Base-by-base conservation (phyloP, 2,329 filamentous ascomycete genomes). In the Talaromyces atroroseus region DNA sequence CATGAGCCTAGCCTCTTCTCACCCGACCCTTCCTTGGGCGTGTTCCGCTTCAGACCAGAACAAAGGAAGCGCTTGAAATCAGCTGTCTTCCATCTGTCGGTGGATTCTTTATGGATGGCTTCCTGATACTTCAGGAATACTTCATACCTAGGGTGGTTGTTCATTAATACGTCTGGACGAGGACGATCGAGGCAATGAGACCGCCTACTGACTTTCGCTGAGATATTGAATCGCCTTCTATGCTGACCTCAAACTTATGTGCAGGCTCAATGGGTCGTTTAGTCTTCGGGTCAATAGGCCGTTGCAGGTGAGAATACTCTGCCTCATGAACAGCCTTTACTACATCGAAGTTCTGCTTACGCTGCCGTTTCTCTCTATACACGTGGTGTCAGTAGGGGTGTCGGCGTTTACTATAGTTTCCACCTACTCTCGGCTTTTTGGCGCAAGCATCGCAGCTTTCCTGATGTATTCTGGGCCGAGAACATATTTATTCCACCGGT, bases 21-120 rank as follows among this genome's bases (percentile, higher is more conserved):
- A n/a, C 63, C 68, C 4, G 68, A 69, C 40, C 67, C 67, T 10
- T 66, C 58, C 38, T 69, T 69, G 21, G 70, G 65, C 1, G 69
- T 68, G 21, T 67, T 71, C 34, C 71, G 69, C 50, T 73, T 71
- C 52, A 79, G 65, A 6, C 77, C 77, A 11, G 72, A 71, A 61
- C 77, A 79, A 20, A 79, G 66, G 59, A 79, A 79, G 21, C 74
- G 69, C 57, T 74, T 72, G 59, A 78, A 79, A 51, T 76, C 73
- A 36, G 69, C 68, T 32, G 66, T 68, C 54, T 73, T 73, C 72
- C 75, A 77, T 57, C 70, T 69, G 16, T 71, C 74, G 20, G 70
- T 67, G 24, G 71, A 69, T 56, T 79, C 77, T 51, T 74, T 71
- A 61, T 79, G 77, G 40, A 79, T 62, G 20, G 68, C 67, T 11